Evolutionary conservation across 257 asterid genomes (phyloP), one percentile per base, ranked within the genome.

Genomic region (Prunella vulgaris): DNA sequence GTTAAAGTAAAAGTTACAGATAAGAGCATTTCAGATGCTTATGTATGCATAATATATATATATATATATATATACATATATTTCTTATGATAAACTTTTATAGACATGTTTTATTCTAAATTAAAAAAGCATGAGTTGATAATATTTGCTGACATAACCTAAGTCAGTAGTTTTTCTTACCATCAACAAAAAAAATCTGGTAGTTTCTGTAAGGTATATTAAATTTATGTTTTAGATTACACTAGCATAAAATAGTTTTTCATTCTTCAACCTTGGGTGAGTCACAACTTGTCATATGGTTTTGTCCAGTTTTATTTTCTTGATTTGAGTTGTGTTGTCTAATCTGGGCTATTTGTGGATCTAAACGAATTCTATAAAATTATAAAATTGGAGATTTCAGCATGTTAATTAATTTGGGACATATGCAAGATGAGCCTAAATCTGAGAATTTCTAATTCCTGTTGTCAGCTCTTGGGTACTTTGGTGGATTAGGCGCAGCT

Each of bases 401-500:
- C 52, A 64, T 70, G 63, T 54, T 32, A 40, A 17, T 33, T 64
- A 35, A 14, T 56, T 46, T 35, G 48, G 33, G 30, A 21, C 30
- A 28, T 54, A 57, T 28, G 38, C 24, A 10, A 20, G 38, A 42
- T 53, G 57, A 60, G 24, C 57, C 56, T 22, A 10, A 6, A 49
- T 64, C 71, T 66, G 56, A 70, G 44, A 54, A 38, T 60, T 74
- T 66, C 57, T 21, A 13, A 40, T 65, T 75, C 75, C 53, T 60
- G 7, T 73, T 60, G 75, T 77, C 96, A 94, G 98, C 82, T 92
- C 71, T 59, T 94, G 82, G 89, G 85, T 46, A 83, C 97, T 76
- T 80, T 71, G 97, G 99, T 57, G 96, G 98, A 66, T 81, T 94
- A 49, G 99, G 97, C 57, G 92, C 86, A 68, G 97, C 99, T 57